Base-by-base conservation (phyloP, 441 rosid genomes). In the Populus hybrid region DNA sequence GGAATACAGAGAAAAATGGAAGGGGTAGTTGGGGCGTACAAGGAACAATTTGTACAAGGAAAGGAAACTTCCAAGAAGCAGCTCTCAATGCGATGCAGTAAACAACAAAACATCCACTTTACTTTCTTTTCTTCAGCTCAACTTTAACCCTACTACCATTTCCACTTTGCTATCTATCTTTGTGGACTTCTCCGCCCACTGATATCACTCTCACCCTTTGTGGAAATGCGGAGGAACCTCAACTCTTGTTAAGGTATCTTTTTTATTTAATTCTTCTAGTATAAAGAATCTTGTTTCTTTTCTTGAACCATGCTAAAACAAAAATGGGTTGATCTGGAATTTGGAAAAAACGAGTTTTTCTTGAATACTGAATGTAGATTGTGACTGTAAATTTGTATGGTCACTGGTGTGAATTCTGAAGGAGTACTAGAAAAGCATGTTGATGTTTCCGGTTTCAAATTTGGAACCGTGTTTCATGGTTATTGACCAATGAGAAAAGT, bases 51-150 rank as follows among this genome's bases (percentile, higher is more conserved):
- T 20, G 40, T 34, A 18, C 21, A 28, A 2, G 34, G 40, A 14
- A 30, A 7, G 26, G 75, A 73, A 73, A 40, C 61, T 70, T 70
- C 82, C 67, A 35, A 67, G 83, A 79, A 82, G 73, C 57, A 68
- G 38, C 77, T 74, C 9, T 10, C 73, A 67, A 5, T 40, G 50
- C 50, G 12, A 10, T 10, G 50, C 70, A 67, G 38, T 30, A 28
- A 67, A 28, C 35, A 67, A 30, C 71, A 32, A 16, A 28, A 20
- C 8, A 7, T 18, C 71, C 23, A 67, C 35, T 14, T 14, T 28
- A 12, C 32, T 6, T 67, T 28, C 67, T 63, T 6, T 67, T 28
- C 67, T 63, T 63, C 14, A 2, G 28, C 1, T 24, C 67, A 63
- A 21, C 67, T 8, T 18, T n/a, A 68, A 68, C 71, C 71, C 40